These are phyloP conservation scores for Dimocarpus longan DNA, from an alignment of 345 rosid genomes.

Conservation along the genomic window DNA sequence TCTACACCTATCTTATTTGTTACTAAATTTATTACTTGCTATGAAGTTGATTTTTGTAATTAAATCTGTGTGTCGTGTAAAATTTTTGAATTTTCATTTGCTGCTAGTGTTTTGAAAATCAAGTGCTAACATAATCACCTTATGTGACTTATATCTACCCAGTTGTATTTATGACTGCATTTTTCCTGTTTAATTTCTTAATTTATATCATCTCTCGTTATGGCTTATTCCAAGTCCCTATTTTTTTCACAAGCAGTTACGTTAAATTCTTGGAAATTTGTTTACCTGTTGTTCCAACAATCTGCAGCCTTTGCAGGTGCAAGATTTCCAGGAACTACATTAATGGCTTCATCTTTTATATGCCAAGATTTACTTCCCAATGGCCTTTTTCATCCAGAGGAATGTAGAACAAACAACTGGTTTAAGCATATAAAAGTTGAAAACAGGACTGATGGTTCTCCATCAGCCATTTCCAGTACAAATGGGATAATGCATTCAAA, in stretches of 20 bases:
- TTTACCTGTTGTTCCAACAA: background rate
- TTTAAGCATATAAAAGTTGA: constrained; percentile 52
- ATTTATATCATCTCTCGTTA: background rate
- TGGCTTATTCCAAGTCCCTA: background rate
- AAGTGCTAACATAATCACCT: too few relatives aligned
- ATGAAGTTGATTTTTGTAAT: background rate
- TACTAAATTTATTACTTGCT: background rate
- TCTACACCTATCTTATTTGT: background rate
- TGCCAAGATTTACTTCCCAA: constrained; percentile 56
- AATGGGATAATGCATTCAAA: constrained; percentile 33
- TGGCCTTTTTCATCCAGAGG: constrained; percentile 40
- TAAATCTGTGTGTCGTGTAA: too few relatives aligned
- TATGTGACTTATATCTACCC: background rate
- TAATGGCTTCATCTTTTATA: constrained; percentile 47
- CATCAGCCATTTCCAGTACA: constrained; percentile 37
- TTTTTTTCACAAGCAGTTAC: background rate
- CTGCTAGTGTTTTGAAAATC: too few relatives aligned
- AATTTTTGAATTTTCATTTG: too few relatives aligned
- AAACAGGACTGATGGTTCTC: constrained; percentile 41
- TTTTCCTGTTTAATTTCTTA: background rate
- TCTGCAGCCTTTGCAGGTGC: constrained; percentile 42
- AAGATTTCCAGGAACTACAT: constrained; percentile 37
- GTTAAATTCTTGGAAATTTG: constrained; percentile 1
- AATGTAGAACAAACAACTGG: constrained; percentile 43
- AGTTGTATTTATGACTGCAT: background rate